phyloP scores from a whole-genome alignment of 1,284 basidiomycete genomes.

The Apiotrichum laibachii region DNA sequence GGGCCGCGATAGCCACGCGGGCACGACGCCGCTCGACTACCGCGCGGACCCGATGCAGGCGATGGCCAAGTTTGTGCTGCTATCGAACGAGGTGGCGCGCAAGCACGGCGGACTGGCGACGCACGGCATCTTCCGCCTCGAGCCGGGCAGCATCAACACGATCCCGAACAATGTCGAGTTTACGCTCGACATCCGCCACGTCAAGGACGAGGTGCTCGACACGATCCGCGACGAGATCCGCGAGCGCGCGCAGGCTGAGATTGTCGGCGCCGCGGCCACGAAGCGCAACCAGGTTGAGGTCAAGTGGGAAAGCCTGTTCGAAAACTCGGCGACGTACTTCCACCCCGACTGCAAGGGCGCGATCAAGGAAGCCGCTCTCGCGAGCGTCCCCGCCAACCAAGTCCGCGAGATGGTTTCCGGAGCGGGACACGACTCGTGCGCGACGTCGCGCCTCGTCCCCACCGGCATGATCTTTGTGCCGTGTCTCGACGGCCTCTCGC shows the following conservation, averaged over 20 bases:
- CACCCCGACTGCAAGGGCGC: conserved; percentile 11
- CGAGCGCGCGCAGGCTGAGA: conserved; percentile 4
- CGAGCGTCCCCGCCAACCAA: conserved; percentile 8
- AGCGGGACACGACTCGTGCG: conserved; percentile 33
- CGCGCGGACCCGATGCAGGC: conserved; percentile 26
- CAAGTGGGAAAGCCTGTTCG: conserved; percentile 16
- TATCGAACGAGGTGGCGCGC: conserved; percentile 18
- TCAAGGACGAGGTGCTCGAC: conserved; percentile 18
- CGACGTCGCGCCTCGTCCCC: conserved; percentile 21
- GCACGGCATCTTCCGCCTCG: conserved; percentile 20
- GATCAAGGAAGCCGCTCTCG: conserved; percentile 8
- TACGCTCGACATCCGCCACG: conserved; percentile 28
- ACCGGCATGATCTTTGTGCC: conserved; percentile 39
- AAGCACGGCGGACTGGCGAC: conserved; percentile 22
- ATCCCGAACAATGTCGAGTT: conserved; percentile 23
- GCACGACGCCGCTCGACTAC: conserved; percentile 29
- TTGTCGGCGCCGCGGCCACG: conserved; percentile 3
- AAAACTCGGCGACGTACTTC: conserved; percentile 16
- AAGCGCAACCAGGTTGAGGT: conserved; percentile 6
- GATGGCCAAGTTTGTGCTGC: conserved; percentile 6
- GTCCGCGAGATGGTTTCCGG: conserved; percentile 19
- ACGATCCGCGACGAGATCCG: conserved; percentile 23
- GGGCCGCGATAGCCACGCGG: conserved; percentile 33
- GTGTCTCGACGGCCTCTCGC: conserved; percentile 33
- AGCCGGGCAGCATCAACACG: conserved; percentile 24